A percentile compares a stretch with the other conserved stretches of the same genome.
These are phyloP conservation scores for Pisolithus thermaeus DNA, from an alignment of 1,284 basidiomycete species.

Conservation along the genomic window DNA sequence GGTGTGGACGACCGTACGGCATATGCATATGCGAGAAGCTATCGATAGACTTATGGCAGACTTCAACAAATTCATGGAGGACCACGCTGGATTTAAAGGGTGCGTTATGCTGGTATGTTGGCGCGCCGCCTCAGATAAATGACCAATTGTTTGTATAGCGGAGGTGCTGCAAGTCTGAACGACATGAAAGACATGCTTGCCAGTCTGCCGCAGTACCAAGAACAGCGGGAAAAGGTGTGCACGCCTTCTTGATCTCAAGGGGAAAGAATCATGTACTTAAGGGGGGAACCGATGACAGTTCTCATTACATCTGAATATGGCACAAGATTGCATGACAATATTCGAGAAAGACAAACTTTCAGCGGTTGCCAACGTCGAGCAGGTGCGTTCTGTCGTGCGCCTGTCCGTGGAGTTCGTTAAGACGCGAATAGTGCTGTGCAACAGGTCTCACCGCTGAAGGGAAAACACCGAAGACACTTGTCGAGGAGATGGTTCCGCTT, in stretches of 20 bases:
- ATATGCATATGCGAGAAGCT: slow-evolving; percentile 98
- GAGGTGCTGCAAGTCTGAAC: slow-evolving; percentile 83
- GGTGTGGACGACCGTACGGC: slow-evolving; percentile 89
- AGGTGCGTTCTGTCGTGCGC: slow-evolving; percentile 44
- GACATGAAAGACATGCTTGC: slow-evolving; percentile 99
- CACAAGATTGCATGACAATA: slow-evolving; percentile 92
- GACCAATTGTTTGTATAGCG: slow-evolving; percentile 33
- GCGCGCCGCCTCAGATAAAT: not conserved
- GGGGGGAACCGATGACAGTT: slow-evolving; percentile 50
- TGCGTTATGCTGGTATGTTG: slow-evolving; percentile 31
- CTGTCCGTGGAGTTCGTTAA: slow-evolving; percentile 2
- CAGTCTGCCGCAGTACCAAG: slow-evolving; percentile 90
- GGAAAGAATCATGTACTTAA: not conserved
- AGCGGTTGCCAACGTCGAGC: slow-evolving; percentile 87
- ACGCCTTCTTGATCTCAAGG: not conserved
- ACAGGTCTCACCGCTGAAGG: slow-evolving; percentile 87
- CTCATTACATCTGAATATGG: slow-evolving; percentile 95
- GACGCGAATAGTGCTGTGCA: slow-evolving; percentile 67
- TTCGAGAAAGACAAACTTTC: slow-evolving; percentile 86
- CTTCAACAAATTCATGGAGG: slow-evolving; percentile 90
- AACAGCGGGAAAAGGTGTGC: slow-evolving; percentile 87
- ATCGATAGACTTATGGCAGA: slow-evolving; percentile 95
- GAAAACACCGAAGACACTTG: slow-evolving; percentile 85
- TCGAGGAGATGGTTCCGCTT: slow-evolving; percentile 98
- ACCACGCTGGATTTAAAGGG: slow-evolving; percentile 90